A percentile compares a stretch with the other conserved stretches of the same genome.
Conservation (phyloP, 331 rosid genomes). For the Erythrophleum ivorense region DNA sequence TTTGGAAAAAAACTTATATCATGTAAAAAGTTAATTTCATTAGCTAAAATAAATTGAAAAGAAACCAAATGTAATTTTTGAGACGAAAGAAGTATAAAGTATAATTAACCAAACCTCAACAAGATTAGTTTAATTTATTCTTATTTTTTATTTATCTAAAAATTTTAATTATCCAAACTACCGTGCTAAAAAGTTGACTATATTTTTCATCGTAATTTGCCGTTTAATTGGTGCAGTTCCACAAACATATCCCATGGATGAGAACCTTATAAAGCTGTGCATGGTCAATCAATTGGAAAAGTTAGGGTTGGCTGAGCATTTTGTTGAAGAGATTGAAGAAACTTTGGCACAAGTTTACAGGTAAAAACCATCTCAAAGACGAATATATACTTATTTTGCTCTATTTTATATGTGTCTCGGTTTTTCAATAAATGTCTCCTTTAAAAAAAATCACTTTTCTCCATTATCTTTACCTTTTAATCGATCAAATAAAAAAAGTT, state of each 20-base stretch:
- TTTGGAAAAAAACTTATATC: too few species aligned
- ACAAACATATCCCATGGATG: conserved; percentile 40
- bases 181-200: not conserved
- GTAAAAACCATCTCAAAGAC: conserved; percentile 20
- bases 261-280: conserved; percentile 41
- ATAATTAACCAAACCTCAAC: too few species aligned
- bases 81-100: too few species aligned
- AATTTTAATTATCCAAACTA: not conserved
- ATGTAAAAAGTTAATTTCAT: too few species aligned
- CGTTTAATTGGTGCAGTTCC: conserved; percentile 34
- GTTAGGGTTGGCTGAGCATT: conserved; percentile 43
- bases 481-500: too few species aligned
- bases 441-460: too few species aligned
- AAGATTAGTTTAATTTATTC: not conserved
- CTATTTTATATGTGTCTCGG: not conserved
- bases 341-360: conserved; percentile 44
- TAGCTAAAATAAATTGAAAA: too few species aligned
- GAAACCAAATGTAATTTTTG: too few species aligned
- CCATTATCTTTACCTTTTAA: too few species aligned
- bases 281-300: conserved; percentile 27
- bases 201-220: not conserved
- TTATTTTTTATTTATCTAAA: not conserved
- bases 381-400: too few species aligned
- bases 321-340: conserved; percentile 29
- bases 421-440: too few species aligned